Conservation (phyloP, 495 filamentous ascomycete genomes). For the Xylaria sp. region DNA sequence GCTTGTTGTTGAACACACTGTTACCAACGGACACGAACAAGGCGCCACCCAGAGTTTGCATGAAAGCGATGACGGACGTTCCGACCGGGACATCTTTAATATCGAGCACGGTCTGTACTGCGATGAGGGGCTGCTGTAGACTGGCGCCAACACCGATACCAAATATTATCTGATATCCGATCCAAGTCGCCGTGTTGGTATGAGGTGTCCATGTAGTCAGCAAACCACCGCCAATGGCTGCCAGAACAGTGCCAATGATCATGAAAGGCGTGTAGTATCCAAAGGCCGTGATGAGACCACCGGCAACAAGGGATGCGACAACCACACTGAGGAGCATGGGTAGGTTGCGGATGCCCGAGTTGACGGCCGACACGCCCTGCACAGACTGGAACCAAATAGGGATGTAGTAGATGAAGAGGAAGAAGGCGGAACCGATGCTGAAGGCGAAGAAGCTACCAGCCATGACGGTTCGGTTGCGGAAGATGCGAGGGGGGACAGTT, state of each 20-base stretch:
- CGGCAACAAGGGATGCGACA: slow-evolving; percentile 65
- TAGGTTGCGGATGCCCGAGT: slow-evolving; percentile 78
- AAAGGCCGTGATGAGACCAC: slow-evolving; percentile 64
- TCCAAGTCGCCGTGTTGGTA: slow-evolving; percentile 67
- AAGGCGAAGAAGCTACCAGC: slow-evolving; percentile 60
- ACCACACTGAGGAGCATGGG: slow-evolving; percentile 73
- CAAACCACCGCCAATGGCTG: slow-evolving; percentile 73
- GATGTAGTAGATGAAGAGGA: slow-evolving; percentile 74
- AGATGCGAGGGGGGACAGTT: slow-evolving; percentile 73
- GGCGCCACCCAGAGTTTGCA: slow-evolving; percentile 74
- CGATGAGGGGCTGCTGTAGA: slow-evolving; percentile 72
- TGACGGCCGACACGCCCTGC: slow-evolving; percentile 68
- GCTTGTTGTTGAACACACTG: slow-evolving; percentile 77
- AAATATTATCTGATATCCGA: slow-evolving; percentile 76
- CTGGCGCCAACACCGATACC: slow-evolving; percentile 74
- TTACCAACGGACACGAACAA: slow-evolving; percentile 79
- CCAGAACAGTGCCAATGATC: slow-evolving; percentile 63
- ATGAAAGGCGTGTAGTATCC: slow-evolving; percentile 85
- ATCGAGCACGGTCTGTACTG: slow-evolving; percentile 70
- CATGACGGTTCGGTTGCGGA: slow-evolving; percentile 73
- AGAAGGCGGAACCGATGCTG: slow-evolving; percentile 67
- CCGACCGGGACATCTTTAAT: slow-evolving; percentile 70
- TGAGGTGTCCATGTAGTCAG: slow-evolving; percentile 67
- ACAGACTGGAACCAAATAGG: slow-evolving; percentile 93
- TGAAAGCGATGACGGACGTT: slow-evolving; percentile 70